These are phyloP conservation scores for Malus domestica DNA, from an alignment of 306 rosid species.

Conservation along the genomic window DNA sequence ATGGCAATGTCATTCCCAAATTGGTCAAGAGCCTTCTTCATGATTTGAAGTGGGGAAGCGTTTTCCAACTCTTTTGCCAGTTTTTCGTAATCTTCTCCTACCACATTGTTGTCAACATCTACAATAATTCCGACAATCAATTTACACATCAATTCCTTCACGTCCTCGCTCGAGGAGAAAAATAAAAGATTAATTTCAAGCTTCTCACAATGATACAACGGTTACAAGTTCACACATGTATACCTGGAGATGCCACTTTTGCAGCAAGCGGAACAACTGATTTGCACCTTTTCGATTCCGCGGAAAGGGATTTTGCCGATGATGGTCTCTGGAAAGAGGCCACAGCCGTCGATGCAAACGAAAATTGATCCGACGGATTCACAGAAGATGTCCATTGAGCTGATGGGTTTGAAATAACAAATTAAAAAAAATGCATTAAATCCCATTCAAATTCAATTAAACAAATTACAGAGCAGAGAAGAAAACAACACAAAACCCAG, in stretches of 20 bases:
- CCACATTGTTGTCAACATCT: conserved; percentile 52
- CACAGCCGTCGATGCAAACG: conserved; percentile 11
- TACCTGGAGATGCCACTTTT: conserved; percentile 28
- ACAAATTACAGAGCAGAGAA: background rate
- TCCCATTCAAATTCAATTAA: background rate
- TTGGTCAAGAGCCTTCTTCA: conserved; percentile 63
- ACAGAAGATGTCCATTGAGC: background rate
- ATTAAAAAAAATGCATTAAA: background rate
- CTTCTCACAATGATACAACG: too few relatives aligned
- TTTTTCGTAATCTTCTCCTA: conserved; percentile 32
- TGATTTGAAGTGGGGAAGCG: conserved; percentile 75
- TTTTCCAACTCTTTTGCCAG: conserved; percentile 46
- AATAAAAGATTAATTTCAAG: background rate
- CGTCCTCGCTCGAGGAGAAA: too few relatives aligned
- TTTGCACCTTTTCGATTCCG: conserved; percentile 21
- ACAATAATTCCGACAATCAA: conserved; percentile 17
- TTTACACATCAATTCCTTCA: too few relatives aligned
- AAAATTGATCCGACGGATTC: background rate
- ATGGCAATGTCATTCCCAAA: conserved; percentile 74
- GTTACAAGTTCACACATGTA: too few relatives aligned
- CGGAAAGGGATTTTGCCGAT: conserved; percentile 23
- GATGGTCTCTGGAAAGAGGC: conserved; percentile 20
- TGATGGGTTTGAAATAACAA: background rate
- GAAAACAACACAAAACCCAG: background rate
- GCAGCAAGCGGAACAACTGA: conserved; percentile 29